These are phyloP conservation scores for Fonsecaea pugnacius DNA, from an alignment of 2,329 filamentous ascomycete genomes.

Conservation along the genomic window DNA sequence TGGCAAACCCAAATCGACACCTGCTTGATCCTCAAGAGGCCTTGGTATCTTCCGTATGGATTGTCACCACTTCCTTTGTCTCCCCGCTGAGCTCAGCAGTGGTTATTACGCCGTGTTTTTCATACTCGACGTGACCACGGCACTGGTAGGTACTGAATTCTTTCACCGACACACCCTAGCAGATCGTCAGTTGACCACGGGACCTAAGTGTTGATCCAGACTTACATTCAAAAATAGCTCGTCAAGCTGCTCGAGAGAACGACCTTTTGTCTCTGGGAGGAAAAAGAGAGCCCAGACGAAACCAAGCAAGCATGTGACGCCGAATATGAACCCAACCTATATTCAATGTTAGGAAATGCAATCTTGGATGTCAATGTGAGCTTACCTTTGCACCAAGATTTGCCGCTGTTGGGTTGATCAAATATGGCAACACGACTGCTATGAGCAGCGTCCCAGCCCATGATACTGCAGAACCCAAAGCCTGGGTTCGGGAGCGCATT, in stretches of 20 bases:
- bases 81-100: constrained; percentile 5
- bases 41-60: background rate
- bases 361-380: background rate
- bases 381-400: constrained; percentile 14
- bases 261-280: constrained; percentile 38
- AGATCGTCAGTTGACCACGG: background rate
- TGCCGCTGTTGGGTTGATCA: constrained; percentile 7
- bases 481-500: background rate
- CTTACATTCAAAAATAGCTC: constrained; percentile 37
- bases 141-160: constrained; percentile 10
- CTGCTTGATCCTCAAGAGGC: background rate
- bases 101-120: background rate
- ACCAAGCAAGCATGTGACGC: constrained; percentile 3
- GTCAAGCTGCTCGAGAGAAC: constrained; percentile 38
- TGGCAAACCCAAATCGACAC: background rate
- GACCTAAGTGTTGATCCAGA: background rate
- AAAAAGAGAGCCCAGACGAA: constrained; percentile 29
- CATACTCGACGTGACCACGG: constrained; percentile 11
- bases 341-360: background rate
- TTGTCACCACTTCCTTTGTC: background rate
- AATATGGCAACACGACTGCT: constrained; percentile 3
- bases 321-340: constrained; percentile 17
- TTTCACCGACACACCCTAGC: constrained; percentile 5
- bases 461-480: constrained; percentile 1
- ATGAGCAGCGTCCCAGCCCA: background rate